phyloP scores from a whole-genome alignment of 2,329 filamentous ascomycete species.

The Setomelanomma holmii region DNA sequence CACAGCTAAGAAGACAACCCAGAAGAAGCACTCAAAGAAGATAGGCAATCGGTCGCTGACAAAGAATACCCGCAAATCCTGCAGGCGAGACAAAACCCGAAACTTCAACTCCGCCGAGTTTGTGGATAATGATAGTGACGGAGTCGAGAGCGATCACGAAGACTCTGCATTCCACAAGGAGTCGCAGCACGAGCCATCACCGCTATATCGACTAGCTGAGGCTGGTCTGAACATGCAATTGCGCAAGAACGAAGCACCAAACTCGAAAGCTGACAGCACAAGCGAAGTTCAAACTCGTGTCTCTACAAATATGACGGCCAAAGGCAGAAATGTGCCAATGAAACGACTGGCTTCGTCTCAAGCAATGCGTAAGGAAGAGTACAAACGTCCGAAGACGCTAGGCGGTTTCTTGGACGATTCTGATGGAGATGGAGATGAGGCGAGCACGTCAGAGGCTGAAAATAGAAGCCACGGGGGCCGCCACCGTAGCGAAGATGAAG shows the following conservation, averaged over 20 bases:
- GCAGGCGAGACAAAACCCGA: not conserved
- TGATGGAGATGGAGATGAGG: conserved; percentile 1
- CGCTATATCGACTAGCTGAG: too few species aligned
- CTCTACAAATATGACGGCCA: too few species aligned
- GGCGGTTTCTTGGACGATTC: conserved; percentile 18
- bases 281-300: too few species aligned
- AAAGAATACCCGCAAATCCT: not conserved
- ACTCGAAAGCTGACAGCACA: too few species aligned
- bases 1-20: not conserved
- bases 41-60: not conserved
- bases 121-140: not conserved
- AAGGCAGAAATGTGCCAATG: not conserved
- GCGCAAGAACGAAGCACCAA: too few species aligned
- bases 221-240: too few species aligned
- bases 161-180: too few species aligned
- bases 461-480: not conserved
- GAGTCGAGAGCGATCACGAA: not conserved
- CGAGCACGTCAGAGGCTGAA: not conserved
- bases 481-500: not conserved
- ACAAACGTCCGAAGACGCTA: conserved; percentile 10
- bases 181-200: too few species aligned
- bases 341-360: conserved; percentile 2
- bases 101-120: not conserved
- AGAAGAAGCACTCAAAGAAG: not conserved
- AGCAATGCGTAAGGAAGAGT: not conserved